phyloP scores from a whole-genome alignment of 164 flowering plant genomes.

The Stephania yunnanensis region DNA sequence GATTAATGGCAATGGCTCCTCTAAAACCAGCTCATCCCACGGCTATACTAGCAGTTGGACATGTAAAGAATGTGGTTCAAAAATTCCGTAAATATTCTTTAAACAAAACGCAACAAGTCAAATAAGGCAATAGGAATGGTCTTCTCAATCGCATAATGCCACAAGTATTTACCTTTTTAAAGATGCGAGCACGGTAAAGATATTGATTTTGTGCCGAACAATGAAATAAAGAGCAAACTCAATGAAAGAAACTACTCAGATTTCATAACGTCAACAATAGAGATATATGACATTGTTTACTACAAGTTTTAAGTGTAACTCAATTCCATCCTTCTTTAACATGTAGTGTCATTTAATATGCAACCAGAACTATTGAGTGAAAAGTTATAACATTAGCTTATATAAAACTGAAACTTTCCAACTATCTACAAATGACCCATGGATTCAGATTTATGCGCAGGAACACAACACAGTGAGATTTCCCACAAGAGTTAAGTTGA shows the following conservation, averaged over 20 bases:
- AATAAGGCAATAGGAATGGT: too few species aligned
- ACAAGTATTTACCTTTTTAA: too few species aligned
- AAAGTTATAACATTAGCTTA: not conserved
- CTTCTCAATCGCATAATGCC: too few species aligned
- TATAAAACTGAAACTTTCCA: not conserved
- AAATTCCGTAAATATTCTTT: too few species aligned
- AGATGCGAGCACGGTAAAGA: too few species aligned
- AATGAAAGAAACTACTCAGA: not conserved
- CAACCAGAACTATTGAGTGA: not conserved
- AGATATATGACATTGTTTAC: not conserved
- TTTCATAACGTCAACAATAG: not conserved
- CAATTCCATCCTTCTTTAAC: not conserved
- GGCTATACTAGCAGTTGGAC: too few species aligned
- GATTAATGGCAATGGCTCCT: too few species aligned
- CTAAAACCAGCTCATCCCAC: too few species aligned
- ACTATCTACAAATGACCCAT: not conserved
- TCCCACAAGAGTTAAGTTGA: not conserved
- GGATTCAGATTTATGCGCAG: not conserved
- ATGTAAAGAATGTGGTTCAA: too few species aligned
- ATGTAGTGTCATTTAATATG: not conserved
- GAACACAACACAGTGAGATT: not conserved
- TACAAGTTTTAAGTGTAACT: not conserved
- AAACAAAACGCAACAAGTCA: too few species aligned
- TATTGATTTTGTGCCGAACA: too few species aligned
- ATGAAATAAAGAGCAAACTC: not conserved